Base-by-base conservation (phyloP, 257 asterid genomes). In the Agastache rugosa region DNA sequence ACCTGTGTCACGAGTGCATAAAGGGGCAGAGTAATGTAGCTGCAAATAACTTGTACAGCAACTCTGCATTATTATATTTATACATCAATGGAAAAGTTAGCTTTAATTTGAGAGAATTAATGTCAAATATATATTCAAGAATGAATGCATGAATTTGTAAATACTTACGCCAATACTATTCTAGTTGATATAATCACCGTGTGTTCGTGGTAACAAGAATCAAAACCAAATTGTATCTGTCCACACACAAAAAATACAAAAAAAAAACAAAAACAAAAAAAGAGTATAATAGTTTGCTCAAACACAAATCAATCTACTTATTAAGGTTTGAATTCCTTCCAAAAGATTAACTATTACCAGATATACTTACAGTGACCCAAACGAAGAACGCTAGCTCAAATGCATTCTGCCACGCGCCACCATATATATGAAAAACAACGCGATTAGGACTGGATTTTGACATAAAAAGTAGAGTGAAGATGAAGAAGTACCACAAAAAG, bases 1-100 rank as follows among this genome's bases (percentile, higher is more conserved):
- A 67, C 87, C 87, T 83, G 84, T 29, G 84, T 80, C 3, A 83
- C 84, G 0, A 83, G 78, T 14, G 87, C 87, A 60, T 80, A 77
- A 11, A 77, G 80, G 10, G 87, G 87, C 51, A 83, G 87, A 47
- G 87, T 80, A 42, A 76, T 74, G 74, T 83, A 83, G 35, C 83
- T 83, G 81, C 87, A 83, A 17, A 80, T 69, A 44, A 83, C 76
- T 77, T 83, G 87, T 48, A 83, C 79, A 31, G 69, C 39, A 63
- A 80, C 72, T 22, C 85, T 83, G 84, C 22, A 15, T 11, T 56
- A 55, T n/a, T 19, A 5, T 29, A 3, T n/a, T n/a, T n/a, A n/a
- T n/a, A n/a, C n/a, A 56, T 16, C 50, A 0, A 48, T 48, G 55
- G 4, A n/a, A 23, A 55, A 39, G 2, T 59, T 29, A 75, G 60